Percentiles rank a stretch among this genome's conserved stretches.
phyloP scores from a whole-genome alignment of 163 green algal species.

The Chlorella variabilis region DNA sequence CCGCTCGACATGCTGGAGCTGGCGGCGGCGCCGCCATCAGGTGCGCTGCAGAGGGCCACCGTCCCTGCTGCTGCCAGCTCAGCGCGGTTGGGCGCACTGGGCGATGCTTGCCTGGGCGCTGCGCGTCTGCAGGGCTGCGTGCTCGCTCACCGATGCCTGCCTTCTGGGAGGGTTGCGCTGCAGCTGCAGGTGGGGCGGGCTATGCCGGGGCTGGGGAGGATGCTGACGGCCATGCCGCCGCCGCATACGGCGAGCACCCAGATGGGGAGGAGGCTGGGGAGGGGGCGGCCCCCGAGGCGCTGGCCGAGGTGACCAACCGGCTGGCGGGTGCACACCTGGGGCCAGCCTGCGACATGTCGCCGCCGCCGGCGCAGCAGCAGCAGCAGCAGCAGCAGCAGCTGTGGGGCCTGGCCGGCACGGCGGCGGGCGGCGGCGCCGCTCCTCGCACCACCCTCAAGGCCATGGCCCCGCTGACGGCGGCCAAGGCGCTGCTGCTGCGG shows the following conservation, averaged over 20 bases:
- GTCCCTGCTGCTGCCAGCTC: no score
- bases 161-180: no score
- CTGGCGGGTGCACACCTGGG: neutral
- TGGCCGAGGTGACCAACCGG: conserved; percentile 34
- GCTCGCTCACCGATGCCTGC: no score
- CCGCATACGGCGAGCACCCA: neutral
- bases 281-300: no score
- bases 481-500: conserved; percentile 21
- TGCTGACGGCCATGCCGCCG: neutral
- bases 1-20: conserved; percentile 42
- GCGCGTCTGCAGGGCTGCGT: no score
- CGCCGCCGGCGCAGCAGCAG: neutral
- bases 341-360: neutral
- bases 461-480: conserved; percentile 39
- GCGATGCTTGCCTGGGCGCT: no score
- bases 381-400: neutral
- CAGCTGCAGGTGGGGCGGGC: no score
- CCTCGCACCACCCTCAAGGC: conserved; percentile 29
- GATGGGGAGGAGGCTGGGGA: no score
- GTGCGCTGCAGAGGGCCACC: no score
- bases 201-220: no score
- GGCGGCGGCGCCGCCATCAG: neutral
- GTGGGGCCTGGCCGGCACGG: no score
- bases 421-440: neutral
- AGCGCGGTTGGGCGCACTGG: no score